These are phyloP conservation scores for Penicillium sp. DNA, from an alignment of 2,329 filamentous ascomycete genomes.

Conservation along the genomic window DNA sequence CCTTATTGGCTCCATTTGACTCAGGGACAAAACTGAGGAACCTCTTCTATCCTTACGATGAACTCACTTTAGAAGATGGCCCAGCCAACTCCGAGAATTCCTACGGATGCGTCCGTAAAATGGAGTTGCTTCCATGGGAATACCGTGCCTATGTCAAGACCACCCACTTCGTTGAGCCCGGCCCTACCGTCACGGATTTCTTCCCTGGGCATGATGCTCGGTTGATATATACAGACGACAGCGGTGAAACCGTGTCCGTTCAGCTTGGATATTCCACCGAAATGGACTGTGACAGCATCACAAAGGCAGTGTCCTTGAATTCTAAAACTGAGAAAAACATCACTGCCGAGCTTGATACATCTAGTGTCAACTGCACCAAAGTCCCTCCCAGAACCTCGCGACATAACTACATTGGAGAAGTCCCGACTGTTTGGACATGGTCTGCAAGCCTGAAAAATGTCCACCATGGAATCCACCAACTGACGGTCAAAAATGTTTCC, in stretches of 20 bases:
- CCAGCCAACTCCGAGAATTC: constrained; percentile 45
- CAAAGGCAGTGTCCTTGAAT: constrained; percentile 47
- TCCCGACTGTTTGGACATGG: constrained; percentile 56
- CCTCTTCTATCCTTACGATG: constrained; percentile 61
- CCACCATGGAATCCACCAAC: constrained; percentile 58
- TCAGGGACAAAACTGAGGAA: constrained; percentile 57
- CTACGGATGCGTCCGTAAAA: constrained; percentile 55
- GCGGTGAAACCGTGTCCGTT: constrained; percentile 47
- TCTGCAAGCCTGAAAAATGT: constrained; percentile 54
- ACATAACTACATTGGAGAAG: constrained; percentile 46
- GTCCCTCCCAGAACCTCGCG: constrained; percentile 29
- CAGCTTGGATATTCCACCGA: constrained; percentile 55
- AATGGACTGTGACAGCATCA: constrained; percentile 59
- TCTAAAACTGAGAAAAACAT: constrained; percentile 52
- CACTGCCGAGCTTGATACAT: constrained; percentile 43
- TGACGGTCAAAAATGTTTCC: constrained; percentile 49
- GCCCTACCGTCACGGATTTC: constrained; percentile 59
- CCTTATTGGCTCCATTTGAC: constrained; percentile 57
- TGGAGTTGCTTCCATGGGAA: constrained; percentile 55
- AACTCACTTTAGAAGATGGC: constrained; percentile 49
- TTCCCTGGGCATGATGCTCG: constrained; percentile 60
- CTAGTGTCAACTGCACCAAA: constrained; percentile 46
- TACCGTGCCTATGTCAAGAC: constrained; percentile 60
- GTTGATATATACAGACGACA: constrained; percentile 49
- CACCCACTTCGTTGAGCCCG: constrained; percentile 48